phyloP scores from a whole-genome alignment of 2,329 filamentous ascomycete genomes.

The Epichloe bromicola region DNA sequence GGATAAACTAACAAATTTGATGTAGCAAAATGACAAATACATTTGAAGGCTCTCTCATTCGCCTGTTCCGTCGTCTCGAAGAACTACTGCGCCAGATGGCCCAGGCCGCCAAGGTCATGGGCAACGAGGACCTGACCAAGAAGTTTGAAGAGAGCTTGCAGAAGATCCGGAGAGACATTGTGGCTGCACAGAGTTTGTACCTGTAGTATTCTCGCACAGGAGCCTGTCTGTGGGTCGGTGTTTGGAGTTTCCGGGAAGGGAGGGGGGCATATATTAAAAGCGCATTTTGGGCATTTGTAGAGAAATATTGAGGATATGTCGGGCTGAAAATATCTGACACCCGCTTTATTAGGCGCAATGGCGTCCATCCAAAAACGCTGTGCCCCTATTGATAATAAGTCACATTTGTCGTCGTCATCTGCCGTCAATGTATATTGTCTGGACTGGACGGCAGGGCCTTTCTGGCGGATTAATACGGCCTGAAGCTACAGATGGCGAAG shows the following conservation, averaged over 20 bases:
- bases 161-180: constrained; percentile 86
- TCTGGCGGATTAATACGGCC: no score
- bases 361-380: no score
- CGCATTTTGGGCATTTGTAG: neutral
- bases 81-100: constrained; percentile 91
- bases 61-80: constrained; percentile 88
- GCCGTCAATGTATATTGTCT: no score
- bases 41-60: constrained; percentile 92
- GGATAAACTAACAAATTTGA: neutral
- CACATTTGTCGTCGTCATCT: no score
- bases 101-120: constrained; percentile 95
- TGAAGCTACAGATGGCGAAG: no score
- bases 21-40: constrained; percentile 95
- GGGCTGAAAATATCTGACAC: neutral
- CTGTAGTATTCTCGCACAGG: constrained; percentile 37
- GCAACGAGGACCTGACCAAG: constrained; percentile 79
- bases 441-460: no score
- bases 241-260: constrained; percentile 1
- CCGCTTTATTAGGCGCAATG: no score
- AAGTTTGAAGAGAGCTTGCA: constrained; percentile 81
- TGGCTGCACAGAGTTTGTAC: constrained; percentile 88
- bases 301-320: neutral
- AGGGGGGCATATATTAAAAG: neutral
- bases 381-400: no score
- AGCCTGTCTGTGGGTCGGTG: neutral